Evolutionary conservation across 208 protist genomes (phyloP).

Genomic region (Trypanosoma rangeli): DNA sequence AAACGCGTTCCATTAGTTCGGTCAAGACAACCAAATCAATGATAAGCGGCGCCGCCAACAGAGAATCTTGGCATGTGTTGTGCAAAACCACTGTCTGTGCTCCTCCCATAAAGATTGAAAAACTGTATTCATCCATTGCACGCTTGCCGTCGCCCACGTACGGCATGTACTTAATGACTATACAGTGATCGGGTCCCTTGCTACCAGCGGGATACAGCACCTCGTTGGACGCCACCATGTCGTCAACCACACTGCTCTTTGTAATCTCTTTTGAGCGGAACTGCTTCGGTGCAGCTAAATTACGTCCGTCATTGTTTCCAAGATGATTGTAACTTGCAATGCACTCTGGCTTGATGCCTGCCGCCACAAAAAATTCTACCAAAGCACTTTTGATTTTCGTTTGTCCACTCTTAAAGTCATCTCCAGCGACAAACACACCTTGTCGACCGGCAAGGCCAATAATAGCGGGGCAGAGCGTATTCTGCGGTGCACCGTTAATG

Average conservation of each 20-base stretch:
- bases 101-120: conserved; percentile 98
- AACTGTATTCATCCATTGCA: conserved; percentile 99
- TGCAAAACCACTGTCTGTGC: conserved; percentile 95
- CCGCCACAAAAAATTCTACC: conserved; percentile 97
- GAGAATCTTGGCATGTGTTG: conserved; percentile 99
- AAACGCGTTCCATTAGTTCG: conserved; percentile 95
- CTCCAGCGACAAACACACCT: conserved; percentile 95
- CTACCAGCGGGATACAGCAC: conserved; percentile 93
- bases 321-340: conserved; percentile 95
- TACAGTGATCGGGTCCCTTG: conserved; percentile 96
- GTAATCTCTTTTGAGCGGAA: conserved; percentile 99
- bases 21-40: conserved; percentile 97
- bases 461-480: conserved; percentile 97
- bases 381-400: conserved; percentile 99
- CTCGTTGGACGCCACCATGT: conserved; percentile 97
- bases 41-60: conserved; percentile 98
- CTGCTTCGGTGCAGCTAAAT: conserved; percentile 94
- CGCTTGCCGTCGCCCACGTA: conserved; percentile 97
- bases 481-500: conserved; percentile 99
- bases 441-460: conserved; percentile 92
- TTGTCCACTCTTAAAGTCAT: conserved; percentile 99
- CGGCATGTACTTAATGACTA: conserved; percentile 99
- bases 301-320: conserved; percentile 99
- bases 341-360: conserved; percentile 89
- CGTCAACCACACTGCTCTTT: conserved; percentile 99